Percentiles rank a stretch among this genome's conserved stretches.
phyloP scores from a whole-genome alignment of 495 filamentous ascomycete genomes.

The Staphylotrichum longicolle region DNA sequence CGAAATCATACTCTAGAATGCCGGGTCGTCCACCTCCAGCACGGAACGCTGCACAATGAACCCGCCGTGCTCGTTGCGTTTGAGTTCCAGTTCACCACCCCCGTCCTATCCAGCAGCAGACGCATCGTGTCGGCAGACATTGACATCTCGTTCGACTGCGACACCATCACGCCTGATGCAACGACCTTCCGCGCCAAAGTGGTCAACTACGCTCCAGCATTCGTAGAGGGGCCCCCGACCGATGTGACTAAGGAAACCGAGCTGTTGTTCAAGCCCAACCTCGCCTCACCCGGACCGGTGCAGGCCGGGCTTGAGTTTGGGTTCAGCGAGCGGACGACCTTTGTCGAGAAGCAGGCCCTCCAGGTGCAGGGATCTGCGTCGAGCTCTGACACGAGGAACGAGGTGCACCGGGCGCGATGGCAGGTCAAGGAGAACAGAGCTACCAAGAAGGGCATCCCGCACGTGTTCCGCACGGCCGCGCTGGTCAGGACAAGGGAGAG shows the following conservation, averaged over 20 bases:
- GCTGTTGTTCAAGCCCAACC: neutral
- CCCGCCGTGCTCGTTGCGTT: neutral
- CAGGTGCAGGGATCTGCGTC: neutral
- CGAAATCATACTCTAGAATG: neutral
- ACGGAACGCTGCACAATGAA: neutral
- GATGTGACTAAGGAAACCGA: neutral
- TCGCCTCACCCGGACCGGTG: neutral
- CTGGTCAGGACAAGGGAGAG: neutral
- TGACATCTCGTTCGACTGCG: neutral
- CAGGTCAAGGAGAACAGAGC: neutral
- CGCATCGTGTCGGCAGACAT: neutral
- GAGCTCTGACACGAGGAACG: neutral
- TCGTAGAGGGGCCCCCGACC: neutral
- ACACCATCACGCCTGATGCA: neutral
- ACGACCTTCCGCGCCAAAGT: neutral
- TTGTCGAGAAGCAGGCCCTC: neutral
- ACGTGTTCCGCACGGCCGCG: neutral
- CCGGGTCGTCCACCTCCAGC: constrained; percentile 2
- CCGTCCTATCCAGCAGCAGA: neutral
- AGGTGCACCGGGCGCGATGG: neutral
- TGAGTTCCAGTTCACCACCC: neutral
- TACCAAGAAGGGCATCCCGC: neutral
- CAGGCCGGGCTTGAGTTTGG: neutral
- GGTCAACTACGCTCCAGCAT: neutral
- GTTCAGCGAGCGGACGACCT: neutral